phyloP scores from a whole-genome alignment of 371 early-diverging fungal species.

The Mortierella sp. region DNA sequence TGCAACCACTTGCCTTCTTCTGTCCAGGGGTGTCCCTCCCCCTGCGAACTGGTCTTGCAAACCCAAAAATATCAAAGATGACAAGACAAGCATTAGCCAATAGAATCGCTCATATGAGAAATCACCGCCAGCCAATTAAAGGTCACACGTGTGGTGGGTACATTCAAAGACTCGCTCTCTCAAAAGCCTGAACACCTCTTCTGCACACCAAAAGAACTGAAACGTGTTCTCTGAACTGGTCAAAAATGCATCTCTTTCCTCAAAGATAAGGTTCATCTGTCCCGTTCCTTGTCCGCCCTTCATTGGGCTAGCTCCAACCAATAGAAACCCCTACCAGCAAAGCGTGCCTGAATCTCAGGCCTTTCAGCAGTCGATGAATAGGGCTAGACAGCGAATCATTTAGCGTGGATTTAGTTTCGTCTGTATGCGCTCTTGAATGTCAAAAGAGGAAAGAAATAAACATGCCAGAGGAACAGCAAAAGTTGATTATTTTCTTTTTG shows the following conservation, averaged over 20 bases:
- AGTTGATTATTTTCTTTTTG: background rate
- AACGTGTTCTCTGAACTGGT: slow-evolving; percentile 6
- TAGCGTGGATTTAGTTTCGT: background rate
- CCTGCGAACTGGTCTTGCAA: background rate
- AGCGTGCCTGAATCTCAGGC: slow-evolving; percentile 12
- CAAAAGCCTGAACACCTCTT: background rate
- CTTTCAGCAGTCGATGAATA: background rate
- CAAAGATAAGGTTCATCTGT: background rate
- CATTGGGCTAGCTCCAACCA: slow-evolving; percentile 5
- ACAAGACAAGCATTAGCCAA: background rate
- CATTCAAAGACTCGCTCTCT: background rate
- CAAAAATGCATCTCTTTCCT: background rate
- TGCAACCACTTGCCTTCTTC: background rate
- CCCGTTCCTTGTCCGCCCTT: background rate
- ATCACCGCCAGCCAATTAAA: slow-evolving; percentile 9
- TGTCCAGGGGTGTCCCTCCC: slow-evolving; percentile 3
- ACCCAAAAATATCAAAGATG: background rate
- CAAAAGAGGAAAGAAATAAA: background rate
- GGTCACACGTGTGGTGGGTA: background rate
- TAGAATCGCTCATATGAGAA: background rate
- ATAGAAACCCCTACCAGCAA: slow-evolving; percentile 12
- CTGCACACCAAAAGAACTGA: background rate
- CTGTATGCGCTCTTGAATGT: too few relatives aligned
- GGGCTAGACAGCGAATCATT: background rate
- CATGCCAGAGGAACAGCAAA: background rate